These are phyloP conservation scores for Zoysia pacifica DNA, from an alignment of 176 grass and related monocot species.

Conservation along the genomic window DNA sequence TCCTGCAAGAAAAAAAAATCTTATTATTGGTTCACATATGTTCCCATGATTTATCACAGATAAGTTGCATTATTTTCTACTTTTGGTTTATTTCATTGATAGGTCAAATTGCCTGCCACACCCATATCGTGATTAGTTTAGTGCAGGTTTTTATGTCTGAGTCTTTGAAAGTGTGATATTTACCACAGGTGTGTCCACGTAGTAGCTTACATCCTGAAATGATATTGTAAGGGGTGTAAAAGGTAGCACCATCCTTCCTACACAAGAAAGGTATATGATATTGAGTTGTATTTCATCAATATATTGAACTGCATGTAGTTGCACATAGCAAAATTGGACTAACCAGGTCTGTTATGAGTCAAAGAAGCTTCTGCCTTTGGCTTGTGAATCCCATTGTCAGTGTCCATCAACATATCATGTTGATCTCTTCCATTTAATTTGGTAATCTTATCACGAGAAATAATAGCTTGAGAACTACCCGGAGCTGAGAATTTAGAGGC, in stretches of 20 bases:
- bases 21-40: background rate
- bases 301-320: background rate
- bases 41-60: background rate
- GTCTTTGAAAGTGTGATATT: background rate
- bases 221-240: constrained; percentile 74
- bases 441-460: constrained; percentile 53
- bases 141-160: too few species aligned
- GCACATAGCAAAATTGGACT: constrained; percentile 11
- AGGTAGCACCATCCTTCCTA: constrained; percentile 80
- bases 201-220: constrained; percentile 84
- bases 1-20: constrained; percentile 37
- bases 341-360: constrained; percentile 39
- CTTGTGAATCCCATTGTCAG: constrained; percentile 9
- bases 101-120: background rate
- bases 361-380: constrained; percentile 8
- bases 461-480: constrained; percentile 53
- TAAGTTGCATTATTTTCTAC: background rate
- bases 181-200: constrained; percentile 73
- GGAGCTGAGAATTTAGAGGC: constrained; percentile 37
- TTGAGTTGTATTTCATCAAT: background rate
- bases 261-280: constrained; percentile 17
- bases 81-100: background rate
- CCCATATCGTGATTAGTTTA: background rate
- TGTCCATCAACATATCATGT: background rate
- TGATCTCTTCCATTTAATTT: constrained; percentile 31